phyloP scores from a whole-genome alignment of 345 rosid genomes.

The Pelargonium nanum region DNA sequence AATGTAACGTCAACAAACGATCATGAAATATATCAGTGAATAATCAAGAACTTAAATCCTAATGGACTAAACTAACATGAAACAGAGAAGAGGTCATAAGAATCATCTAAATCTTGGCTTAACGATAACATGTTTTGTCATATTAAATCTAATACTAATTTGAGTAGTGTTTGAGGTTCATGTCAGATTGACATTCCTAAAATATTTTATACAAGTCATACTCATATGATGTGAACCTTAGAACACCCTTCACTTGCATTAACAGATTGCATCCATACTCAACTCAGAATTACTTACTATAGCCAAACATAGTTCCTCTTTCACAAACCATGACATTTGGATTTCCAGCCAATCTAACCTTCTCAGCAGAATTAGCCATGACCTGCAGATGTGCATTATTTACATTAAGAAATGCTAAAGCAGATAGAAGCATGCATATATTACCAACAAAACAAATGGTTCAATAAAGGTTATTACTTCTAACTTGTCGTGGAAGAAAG shows the following conservation, averaged over 20 bases:
- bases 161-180: not conserved
- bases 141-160: not conserved
- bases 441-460: constrained; percentile 5
- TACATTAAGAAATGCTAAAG: constrained; percentile 7
- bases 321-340: constrained; percentile 94
- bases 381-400: constrained; percentile 42
- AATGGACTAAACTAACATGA: not conserved
- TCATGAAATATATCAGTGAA: not conserved
- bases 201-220: no score
- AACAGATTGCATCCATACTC: not conserved
- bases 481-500: constrained; percentile 6
- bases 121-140: not conserved
- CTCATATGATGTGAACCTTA: not conserved
- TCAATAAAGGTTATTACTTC: constrained; percentile 7
- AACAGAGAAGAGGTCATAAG: no score
- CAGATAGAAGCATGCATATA: constrained; percentile 1
- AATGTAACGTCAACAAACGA: constrained; percentile 12
- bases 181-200: not conserved
- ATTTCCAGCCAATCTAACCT: constrained; percentile 87
- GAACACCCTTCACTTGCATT: not conserved
- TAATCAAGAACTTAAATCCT: not conserved
- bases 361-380: constrained; percentile 81
- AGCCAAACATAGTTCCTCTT: constrained; percentile 98
- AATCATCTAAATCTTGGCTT: not conserved
- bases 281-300: constrained; percentile 50